Evolutionary conservation across 164 flowering plant species (phyloP).

Genomic region (Dillenia suffruticosa): DNA sequence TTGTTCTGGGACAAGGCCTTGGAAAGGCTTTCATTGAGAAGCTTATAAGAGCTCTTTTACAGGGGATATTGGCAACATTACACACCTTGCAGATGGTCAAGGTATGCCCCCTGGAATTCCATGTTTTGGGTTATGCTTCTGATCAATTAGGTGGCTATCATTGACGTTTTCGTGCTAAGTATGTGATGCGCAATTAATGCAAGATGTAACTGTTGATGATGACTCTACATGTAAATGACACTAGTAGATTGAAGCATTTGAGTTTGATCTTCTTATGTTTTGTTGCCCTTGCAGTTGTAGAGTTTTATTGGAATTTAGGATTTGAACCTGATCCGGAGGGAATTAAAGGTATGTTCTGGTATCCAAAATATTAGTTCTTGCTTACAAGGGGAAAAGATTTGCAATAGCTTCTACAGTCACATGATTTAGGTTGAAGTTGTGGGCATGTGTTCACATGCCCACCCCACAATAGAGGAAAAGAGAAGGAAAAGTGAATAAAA

Average conservation of each 20-base stretch:
- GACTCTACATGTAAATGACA: too few species aligned
- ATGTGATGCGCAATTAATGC: too few species aligned
- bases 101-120: constrained; percentile 34
- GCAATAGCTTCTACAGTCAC: too few species aligned
- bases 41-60: constrained; percentile 73
- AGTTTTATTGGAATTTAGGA: constrained; percentile 81
- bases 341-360: constrained; percentile 97
- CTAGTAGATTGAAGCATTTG: not conserved
- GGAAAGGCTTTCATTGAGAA: constrained; percentile 93
- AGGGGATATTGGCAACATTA: constrained; percentile 90
- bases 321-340: constrained; percentile 98
- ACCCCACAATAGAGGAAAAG: too few species aligned
- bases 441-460: too few species aligned
- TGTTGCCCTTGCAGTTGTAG: constrained; percentile 69
- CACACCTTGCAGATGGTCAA: constrained; percentile 91
- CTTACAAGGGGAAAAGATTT: not conserved
- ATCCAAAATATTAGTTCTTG: constrained; percentile 46
- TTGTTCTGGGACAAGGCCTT: constrained; percentile 88
- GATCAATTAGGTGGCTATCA: too few species aligned
- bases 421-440: too few species aligned
- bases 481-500: too few species aligned
- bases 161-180: too few species aligned
- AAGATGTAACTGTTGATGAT: too few species aligned
- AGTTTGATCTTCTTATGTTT: constrained; percentile 5
- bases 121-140: not conserved